These are phyloP conservation scores for Wickerhamiella azymoides DNA, from an alignment of 805 yeast genomes.

Conservation along the genomic window DNA sequence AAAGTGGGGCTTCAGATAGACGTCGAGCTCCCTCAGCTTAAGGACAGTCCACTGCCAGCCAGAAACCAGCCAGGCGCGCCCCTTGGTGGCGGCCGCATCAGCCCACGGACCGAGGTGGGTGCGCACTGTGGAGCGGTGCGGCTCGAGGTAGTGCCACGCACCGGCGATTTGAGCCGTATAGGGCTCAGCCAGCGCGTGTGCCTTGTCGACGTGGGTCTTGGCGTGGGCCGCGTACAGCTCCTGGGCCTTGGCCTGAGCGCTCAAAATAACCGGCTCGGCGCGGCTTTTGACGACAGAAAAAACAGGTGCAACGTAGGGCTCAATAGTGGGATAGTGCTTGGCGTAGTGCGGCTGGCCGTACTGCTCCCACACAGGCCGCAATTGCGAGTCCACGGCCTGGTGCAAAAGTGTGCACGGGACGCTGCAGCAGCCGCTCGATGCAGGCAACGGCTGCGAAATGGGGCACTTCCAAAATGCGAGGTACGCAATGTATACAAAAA, in stretches of 20 bases:
- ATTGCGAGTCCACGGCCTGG: neutral
- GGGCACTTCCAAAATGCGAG: constrained; percentile 10
- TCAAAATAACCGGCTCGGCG: neutral
- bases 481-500: constrained; percentile 5
- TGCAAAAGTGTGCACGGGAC: constrained; percentile 3
- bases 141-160: neutral
- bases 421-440: neutral
- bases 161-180: neutral
- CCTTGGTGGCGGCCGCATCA: neutral
- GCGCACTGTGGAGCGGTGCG: neutral
- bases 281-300: neutral
- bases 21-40: neutral
- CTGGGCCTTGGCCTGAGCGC: neutral
- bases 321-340: constrained; percentile 1
- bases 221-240: neutral
- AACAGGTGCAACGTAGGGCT: neutral
- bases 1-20: neutral
- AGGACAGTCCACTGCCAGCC: neutral
- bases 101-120: neutral
- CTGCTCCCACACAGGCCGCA: constrained; percentile 3
- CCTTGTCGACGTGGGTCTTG: neutral
- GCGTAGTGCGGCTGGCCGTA: constrained; percentile 3
- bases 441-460: constrained; percentile 1
- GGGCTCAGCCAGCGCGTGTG: neutral
- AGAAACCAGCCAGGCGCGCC: neutral